Base-by-base conservation (phyloP, 257 asterid species). In the Solanum rostratum region DNA sequence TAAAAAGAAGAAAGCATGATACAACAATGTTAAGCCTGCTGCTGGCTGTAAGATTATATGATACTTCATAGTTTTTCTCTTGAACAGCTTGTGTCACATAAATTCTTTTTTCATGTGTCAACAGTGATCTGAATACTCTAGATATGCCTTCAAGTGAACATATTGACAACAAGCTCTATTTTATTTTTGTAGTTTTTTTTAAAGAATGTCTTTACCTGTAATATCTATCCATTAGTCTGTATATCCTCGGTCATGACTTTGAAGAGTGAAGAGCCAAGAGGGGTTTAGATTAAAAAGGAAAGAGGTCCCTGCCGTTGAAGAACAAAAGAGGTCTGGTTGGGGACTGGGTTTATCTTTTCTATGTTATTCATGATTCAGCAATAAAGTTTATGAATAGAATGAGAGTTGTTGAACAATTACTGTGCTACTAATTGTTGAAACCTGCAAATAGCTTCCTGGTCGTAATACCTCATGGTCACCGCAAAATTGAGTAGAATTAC, bases 1-100 rank as follows among this genome's bases (percentile, higher is more conserved):
- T 84, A 95, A 78, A 50, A 78, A 96, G 85, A 96, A 96, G 84
- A 92, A 84, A 88, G 94, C 97, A 10, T 94, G 87, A 91, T 29
- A 30, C 79, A 86, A 63, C 29, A 16, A 50, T 50, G 82, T 41
- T 78, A 29, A 78, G 27, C 63, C 62, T 78, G 82, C 82, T 29
- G 46, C 29, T 50, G 29, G 82, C 46, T 78, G 46, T 78, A 50
- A 39, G 24, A 76, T 76, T 50, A 49, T 76, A 78, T 49, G 82
- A 76, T 50, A 22, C 62, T 49, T 49, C 62, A 76, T 76, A 49
- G n/a, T 27, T 76, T 49, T 76, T 24, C 81, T 49, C 43, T 27
- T 76, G 62, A 76, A 49, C 82, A 49, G 82, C 82, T 49, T 19
- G 46, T 27, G 41, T 50, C 46, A 50, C 46, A 78, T 74, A 50